Base-by-base conservation (phyloP, 208 protist genomes). In the Acanthamoeba lenticulata region DNA sequence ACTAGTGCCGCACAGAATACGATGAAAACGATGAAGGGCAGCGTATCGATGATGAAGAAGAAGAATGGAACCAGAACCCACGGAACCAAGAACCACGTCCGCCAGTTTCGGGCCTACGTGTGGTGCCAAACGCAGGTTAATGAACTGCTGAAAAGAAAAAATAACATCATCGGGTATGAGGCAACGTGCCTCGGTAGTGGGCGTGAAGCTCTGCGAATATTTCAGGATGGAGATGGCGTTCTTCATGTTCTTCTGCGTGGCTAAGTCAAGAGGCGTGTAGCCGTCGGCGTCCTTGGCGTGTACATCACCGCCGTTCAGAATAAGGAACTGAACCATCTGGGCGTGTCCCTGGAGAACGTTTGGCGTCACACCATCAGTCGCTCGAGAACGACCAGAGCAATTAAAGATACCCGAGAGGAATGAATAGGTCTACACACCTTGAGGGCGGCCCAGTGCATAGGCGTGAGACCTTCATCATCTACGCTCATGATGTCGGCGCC, bases 381-480 rank as follows among this genome's bases (percentile, higher is more conserved):
- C n/a, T n/a, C n/a, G 2, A 9, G 2, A 9, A 2, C 47, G 2
- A 9, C 11, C 47, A 52, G 15, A 52, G n/a, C n/a, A 69, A 11
- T 13, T 13, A 55, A 11, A 57, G 13, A 27, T n/a, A 86, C 42
- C 1, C 77, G 29, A 15, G 13, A 13, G 11, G 15, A 38, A 13
- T 74, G 15, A 11, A 65, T 72, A 15, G 29, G 11, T 24, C 19
- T 1, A 6, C 13, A 19, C n/a, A 52, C 92, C 72, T 94, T 62
- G n/a, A 57, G 32, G 11, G 52, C 44, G 21, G 93, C 77, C 77
- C 77, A 88, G 77, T 88, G 77, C 36, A 88, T 34, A 19, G 85
- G 85, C 85, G 85, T 91, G 45, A 69, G 44, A 24, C 85, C 49
- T 17, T 91, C 85, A 49, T 91, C 55, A 34, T 91, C 85, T 17